Base-by-base conservation (phyloP, 2,329 filamentous ascomycete species). In the Aspergillus brasiliensis region DNA sequence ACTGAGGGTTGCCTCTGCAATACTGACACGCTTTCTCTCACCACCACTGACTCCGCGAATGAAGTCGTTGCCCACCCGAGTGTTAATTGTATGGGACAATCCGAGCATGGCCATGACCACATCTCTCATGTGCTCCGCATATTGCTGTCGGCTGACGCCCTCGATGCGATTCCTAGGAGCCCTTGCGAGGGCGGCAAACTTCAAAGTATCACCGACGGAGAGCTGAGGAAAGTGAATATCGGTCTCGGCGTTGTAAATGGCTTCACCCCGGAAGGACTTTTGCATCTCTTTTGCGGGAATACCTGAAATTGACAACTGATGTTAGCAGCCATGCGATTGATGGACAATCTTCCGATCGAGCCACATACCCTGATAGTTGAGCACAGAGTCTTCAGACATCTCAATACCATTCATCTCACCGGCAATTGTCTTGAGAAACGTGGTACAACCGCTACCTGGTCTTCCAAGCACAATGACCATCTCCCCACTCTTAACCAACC, bases 231-330 rank as follows among this genome's bases (percentile, higher is more conserved):
- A 94, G 76, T 94, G 91, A 4, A 91, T 88, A 71, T 96, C 91
- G 37, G 91, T 88, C 75, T 94, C 91, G 62, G 90, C 90, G 0
- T 90, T 92, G 78, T 95, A 95, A 73, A 95, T 93, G 62, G 90
- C 90, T 76, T 96, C 91, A 65, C 91, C 91, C 23, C 90, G 88
- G 78, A 94, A 92, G n/a, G 81, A 81, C 8, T 84, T 85, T 77
- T 90, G 86, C 89, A 53, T 64, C 23, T 58, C 46, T 3, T 56
- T 68, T 38, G 72, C 70, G 11, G 73, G 67, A 25, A 75, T 72
- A 61, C 76, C 78, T 55, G 11, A 8, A 31, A 3, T 11, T 21
- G 25, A 19, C 2, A 17, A 19, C 8, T 7, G 8, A 15, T 4
- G 51, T 52, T 21, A 52, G 51, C 19, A 52, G 11, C 11, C 31